Conservation (phyloP, 2,329 filamentous ascomycete species). For the Paecilomyces sp. region DNA sequence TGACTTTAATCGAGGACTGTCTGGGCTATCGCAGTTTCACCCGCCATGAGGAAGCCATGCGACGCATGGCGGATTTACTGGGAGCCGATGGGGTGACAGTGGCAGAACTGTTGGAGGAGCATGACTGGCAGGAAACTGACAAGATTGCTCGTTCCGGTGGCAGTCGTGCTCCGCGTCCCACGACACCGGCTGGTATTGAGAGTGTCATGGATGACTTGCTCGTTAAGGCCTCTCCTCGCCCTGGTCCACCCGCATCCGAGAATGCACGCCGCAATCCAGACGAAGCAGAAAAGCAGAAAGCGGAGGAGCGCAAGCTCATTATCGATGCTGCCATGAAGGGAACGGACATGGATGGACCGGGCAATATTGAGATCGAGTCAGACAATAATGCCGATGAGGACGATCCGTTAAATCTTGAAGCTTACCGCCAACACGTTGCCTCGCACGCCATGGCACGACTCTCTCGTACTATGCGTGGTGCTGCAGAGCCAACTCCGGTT, state of each 20-base stretch:
- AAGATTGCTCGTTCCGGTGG: constrained; percentile 21
- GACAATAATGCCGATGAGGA: background rate
- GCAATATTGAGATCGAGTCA: background rate
- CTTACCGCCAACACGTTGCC: background rate
- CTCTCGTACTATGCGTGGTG: background rate
- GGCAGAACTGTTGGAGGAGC: constrained; percentile 49
- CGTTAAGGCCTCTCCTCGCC: constrained; percentile 13
- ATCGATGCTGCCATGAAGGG: background rate
- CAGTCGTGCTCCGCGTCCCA: constrained; percentile 8
- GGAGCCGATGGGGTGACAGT: constrained; percentile 61
- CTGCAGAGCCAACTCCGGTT: background rate
- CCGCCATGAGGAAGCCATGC: constrained; percentile 64
- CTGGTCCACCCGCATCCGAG: constrained; percentile 5
- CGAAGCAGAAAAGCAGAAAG: background rate
- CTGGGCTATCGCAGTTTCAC: constrained; percentile 67
- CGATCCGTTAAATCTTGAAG: background rate
- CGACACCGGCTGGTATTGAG: constrained; percentile 25
- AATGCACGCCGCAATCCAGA: background rate
- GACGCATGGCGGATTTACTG: constrained; percentile 64
- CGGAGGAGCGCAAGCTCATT: background rate
- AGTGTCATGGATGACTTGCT: constrained; percentile 26
- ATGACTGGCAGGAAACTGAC: constrained; percentile 35
- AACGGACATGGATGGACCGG: background rate
- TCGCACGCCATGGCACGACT: background rate
- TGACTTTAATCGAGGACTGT: constrained; percentile 83